A percentile compares a stretch with the other conserved stretches of the same genome.
Conservation (phyloP, 106 monocot genomes). For the Acanthochlamys bracteata region DNA sequence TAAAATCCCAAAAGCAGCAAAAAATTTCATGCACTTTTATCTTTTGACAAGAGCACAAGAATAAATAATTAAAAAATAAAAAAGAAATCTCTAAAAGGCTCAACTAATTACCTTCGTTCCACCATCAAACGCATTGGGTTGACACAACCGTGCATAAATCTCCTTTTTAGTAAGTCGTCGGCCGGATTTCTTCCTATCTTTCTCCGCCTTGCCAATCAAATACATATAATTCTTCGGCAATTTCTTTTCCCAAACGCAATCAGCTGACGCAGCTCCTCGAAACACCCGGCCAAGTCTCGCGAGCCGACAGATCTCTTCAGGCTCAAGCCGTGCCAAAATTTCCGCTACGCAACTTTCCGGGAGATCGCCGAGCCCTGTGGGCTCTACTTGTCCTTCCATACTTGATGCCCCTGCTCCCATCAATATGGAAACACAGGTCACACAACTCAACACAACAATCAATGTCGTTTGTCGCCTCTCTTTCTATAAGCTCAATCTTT, state of each 20-base stretch:
- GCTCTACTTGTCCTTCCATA: slow-evolving; percentile 19
- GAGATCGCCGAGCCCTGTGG: slow-evolving; percentile 42
- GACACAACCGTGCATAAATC: slow-evolving; percentile 60
- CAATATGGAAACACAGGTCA: not conserved
- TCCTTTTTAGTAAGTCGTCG: slow-evolving; percentile 46
- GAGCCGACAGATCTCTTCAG: slow-evolving; percentile 61
- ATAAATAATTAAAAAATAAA: not conserved
- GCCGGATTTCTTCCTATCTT: not conserved
- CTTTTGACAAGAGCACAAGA: no score
- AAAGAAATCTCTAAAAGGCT: not conserved
- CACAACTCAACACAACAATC: not conserved
- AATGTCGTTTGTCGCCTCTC: no score
- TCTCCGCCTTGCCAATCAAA: slow-evolving; percentile 23
- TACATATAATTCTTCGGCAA: slow-evolving; percentile 59
- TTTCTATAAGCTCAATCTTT: no score
- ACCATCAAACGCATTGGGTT: slow-evolving; percentile 55
- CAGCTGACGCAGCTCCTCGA: slow-evolving; percentile 48
- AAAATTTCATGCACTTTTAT: not conserved
- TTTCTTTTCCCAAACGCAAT: slow-evolving; percentile 75
- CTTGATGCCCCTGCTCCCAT: slow-evolving; percentile 48
- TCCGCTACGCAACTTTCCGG: slow-evolving; percentile 81
- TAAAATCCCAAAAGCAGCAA: not conserved
- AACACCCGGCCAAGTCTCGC: slow-evolving; percentile 54
- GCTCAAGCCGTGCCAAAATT: slow-evolving; percentile 50
- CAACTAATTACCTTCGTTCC: slow-evolving; percentile 41